phyloP scores from a whole-genome alignment of 2,329 filamentous ascomycete species.

The Parasarocladium wereldwijsianum region DNA sequence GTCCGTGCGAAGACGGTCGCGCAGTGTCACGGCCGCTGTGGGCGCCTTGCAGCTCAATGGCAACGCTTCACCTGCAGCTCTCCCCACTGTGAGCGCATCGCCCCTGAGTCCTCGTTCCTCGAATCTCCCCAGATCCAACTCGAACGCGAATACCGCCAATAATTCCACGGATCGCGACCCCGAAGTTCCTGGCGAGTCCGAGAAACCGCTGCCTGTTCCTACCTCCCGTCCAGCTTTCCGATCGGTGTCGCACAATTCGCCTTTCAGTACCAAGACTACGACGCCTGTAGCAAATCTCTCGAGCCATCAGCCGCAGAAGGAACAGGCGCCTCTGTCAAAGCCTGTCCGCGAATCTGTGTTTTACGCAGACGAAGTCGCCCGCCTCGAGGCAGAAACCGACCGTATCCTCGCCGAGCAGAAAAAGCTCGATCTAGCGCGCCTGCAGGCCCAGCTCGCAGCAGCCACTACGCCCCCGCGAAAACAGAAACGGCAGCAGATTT shows the following conservation, averaged over 20 bases:
- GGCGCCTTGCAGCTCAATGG: too few species aligned
- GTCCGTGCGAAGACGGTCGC: constrained; percentile 9
- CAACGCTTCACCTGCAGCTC: background rate
- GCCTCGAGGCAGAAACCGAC: constrained; percentile 31
- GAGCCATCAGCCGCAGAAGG: background rate
- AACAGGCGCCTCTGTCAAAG: background rate
- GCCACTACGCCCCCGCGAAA: constrained; percentile 15
- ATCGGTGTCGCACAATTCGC: background rate
- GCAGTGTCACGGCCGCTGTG: constrained; percentile 1
- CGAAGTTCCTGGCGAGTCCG: background rate
- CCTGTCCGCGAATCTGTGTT: constrained; percentile 11
- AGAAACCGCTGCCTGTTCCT: background rate
- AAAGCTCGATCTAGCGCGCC: constrained; percentile 29
- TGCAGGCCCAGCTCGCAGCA: constrained; percentile 26
- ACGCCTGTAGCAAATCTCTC: too few species aligned
- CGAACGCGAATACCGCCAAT: too few species aligned
- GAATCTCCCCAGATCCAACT: too few species aligned
- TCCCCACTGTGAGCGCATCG: constrained; percentile 9
- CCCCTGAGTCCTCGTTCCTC: constrained; percentile 14
- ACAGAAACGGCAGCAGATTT: constrained; percentile 22
- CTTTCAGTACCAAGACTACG: too few species aligned
- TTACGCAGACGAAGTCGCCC: constrained; percentile 24
- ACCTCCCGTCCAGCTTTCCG: too few species aligned
- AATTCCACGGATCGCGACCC: background rate
- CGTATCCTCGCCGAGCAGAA: constrained; percentile 34